Evolutionary conservation across 495 filamentous ascomycete species (phyloP), one percentile per base, ranked within the genome.

Genomic region (Recurvomyces mirabilis): DNA sequence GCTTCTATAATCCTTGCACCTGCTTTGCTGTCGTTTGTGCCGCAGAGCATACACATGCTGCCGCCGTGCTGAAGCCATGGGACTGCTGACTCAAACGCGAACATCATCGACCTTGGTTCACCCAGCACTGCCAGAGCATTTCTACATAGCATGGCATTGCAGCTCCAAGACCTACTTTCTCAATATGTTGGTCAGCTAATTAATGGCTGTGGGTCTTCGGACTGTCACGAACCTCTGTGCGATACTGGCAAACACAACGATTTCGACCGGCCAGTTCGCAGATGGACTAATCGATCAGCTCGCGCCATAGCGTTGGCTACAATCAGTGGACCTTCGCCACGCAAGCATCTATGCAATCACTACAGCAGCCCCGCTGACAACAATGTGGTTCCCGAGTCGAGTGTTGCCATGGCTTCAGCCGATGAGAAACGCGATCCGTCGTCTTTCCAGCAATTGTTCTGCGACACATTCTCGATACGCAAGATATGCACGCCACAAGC

Each of bases 281-380:
- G 26, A 9, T 54, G 29, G 19, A 54, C 40, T 1, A 17, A 37
- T 13, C 40, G 51, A 4, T 49, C 51, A 7, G 51, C 47, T 15
- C 33, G 51, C 2, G 29, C 47, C 1, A 42, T 50, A 10, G 51
- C 51, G 11, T 5, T 54, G 5, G 51, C 46, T 1, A 13, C 50
- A 3, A 46, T 23, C 20, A 38, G 42, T 20, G 47, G 41, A 19
- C 34, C 34, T 19, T 30, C 9, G 9, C 41, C 46, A 20, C 41
- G 47, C 11, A 30, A 22, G 21, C 51, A 43, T 20, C 19, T 54
- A 14, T 54, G 51, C 23, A 3, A 14, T 5, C n/a, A 40, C 23
- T 40, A 40, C 21, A 15, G 13, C 13, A 5, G 13, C 18, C 10
- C 9, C 7, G 15, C 34, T 13, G 32, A 15, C 13, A 20, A 37